These are phyloP conservation scores for Acanthamoeba polyphaga DNA, from an alignment of 208 protist species.

Conservation along the genomic window DNA sequence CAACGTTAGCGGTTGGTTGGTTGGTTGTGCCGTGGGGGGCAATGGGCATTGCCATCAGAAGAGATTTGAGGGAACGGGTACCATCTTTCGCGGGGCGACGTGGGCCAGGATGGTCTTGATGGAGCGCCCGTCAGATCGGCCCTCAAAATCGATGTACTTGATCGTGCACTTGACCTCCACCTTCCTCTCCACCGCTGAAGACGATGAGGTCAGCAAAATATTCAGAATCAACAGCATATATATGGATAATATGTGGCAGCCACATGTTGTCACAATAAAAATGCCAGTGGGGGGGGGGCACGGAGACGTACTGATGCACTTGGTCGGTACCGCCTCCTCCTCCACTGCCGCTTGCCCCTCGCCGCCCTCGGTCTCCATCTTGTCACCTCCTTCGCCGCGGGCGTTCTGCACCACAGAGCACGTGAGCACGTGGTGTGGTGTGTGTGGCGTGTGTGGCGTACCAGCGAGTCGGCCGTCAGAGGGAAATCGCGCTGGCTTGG, in stretches of 20 bases:
- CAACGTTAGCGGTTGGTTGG: not conserved
- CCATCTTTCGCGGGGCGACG: conserved; percentile 67
- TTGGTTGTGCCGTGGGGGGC: not conserved
- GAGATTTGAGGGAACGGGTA: not conserved
- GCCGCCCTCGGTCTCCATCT: conserved; percentile 43
- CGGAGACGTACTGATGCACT: conserved; percentile 33
- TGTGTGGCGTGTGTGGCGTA: not conserved
- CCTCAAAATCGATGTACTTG: conserved; percentile 74
- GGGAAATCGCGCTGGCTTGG: conserved; percentile 60
- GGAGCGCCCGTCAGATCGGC: conserved; percentile 71
- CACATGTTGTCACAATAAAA: no score
- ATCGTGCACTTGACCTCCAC: conserved; percentile 62
- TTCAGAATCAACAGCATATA: not conserved
- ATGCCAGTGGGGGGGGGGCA: no score
- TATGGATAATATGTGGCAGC: not conserved
- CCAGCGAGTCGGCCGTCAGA: conserved; percentile 53
- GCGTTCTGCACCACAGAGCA: conserved; percentile 21
- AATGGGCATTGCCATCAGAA: not conserved
- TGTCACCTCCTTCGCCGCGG: conserved; percentile 60
- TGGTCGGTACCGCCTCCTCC: conserved; percentile 39
- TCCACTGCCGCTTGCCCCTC: not conserved
- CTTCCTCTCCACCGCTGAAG: conserved; percentile 20
- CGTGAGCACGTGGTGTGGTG: no score
- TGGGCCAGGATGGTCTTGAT: conserved; percentile 74
- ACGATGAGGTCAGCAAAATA: not conserved